Evolutionary conservation across 768 basidiomycete genomes (phyloP), one percentile per base, ranked within the genome.

Genomic region (Boletus sp.): DNA sequence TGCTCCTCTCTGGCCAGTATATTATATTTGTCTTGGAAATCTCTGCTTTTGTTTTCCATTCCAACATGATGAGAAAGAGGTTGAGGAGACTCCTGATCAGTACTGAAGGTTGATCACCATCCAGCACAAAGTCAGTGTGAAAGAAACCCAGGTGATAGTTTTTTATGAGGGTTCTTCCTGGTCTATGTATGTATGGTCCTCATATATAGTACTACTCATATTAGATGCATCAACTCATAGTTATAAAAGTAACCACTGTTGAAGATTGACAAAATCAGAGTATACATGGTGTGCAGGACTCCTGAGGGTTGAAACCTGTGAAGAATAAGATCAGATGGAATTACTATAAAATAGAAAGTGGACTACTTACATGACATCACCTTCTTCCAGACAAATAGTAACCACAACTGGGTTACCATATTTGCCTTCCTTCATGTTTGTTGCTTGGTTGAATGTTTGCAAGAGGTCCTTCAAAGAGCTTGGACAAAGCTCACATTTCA

Each of bases 181-280:
- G 18, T 24, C 20, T 15, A 42, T 4, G 12, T 24, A n/a, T n/a
- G n/a, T n/a, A n/a, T n/a, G n/a, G n/a, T 39, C 17, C 11, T 14
- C 41, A 42, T 6, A 3, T 1, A 67, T 0, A 52, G 28, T 7
- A n/a, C 47, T 0, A 12, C 24, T 0, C 35, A 12, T 0, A 49
- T 58, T 0, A 54, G 30, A 12, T 61, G 60, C 45, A 61, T 60
- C 0, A 20, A 59, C 0, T 59, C 12, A 3, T 55, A 55, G 10
- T 40, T 49, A 24, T 52, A 61, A 8, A 61, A 61, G 2, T 52
- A 55, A 0, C 46, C 50, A 0, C 57, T 36, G 1, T 2, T 50
- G 40, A 59, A 55, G 1, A 55, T 30, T 0, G 50, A 32, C 1
- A 37, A 32, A 4, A 54, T 28, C 0, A 40, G 53, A 1, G 54